These are phyloP conservation scores for Naumovozyma dairenensis DNA, from an alignment of 805 yeast species.

Conservation along the genomic window DNA sequence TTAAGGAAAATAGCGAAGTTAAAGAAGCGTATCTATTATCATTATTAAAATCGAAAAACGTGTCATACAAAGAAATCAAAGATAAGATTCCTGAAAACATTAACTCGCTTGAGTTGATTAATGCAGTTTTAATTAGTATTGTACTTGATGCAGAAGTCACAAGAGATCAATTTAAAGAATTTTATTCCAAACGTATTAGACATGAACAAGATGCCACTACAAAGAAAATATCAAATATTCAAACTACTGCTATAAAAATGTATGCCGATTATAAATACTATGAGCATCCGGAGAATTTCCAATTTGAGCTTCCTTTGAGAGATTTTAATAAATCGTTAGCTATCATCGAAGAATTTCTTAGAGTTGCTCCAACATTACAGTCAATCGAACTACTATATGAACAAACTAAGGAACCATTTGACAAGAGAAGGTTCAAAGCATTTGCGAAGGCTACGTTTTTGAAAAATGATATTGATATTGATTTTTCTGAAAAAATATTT, in stretches of 20 bases:
- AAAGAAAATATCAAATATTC: conserved; percentile 9
- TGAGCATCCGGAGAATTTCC: conserved; percentile 9
- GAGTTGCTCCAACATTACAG: conserved; percentile 13
- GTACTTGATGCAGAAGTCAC: conserved; percentile 7
- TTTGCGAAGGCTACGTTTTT: conserved; percentile 21
- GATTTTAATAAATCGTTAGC: conserved; percentile 9
- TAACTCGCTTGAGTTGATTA: conserved; percentile 15
- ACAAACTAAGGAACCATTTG: conserved; percentile 15
- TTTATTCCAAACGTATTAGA: conserved; percentile 12
- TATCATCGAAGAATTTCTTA: conserved; percentile 15
- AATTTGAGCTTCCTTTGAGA: conserved; percentile 12
- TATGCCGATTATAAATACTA: conserved; percentile 12
- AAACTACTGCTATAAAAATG: conserved; percentile 19
- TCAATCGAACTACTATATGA: conserved; percentile 13
- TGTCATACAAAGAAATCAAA: conserved; percentile 7
- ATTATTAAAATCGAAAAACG: conserved; percentile 5
- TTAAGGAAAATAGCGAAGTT: conserved; percentile 12
- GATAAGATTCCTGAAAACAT: conserved; percentile 11
- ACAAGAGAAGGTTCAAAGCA: conserved; percentile 14
- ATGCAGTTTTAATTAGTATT: conserved; percentile 15
- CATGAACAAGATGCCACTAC: conserved; percentile 4
- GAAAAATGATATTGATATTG: conserved; percentile 14
- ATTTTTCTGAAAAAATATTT: conserved; percentile 18
- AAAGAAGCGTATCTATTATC: conserved; percentile 15
- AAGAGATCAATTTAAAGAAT: conserved; percentile 8